Conservation (phyloP, 2,329 filamentous ascomycete species). For the Nothomitra cinnamomea region DNA sequence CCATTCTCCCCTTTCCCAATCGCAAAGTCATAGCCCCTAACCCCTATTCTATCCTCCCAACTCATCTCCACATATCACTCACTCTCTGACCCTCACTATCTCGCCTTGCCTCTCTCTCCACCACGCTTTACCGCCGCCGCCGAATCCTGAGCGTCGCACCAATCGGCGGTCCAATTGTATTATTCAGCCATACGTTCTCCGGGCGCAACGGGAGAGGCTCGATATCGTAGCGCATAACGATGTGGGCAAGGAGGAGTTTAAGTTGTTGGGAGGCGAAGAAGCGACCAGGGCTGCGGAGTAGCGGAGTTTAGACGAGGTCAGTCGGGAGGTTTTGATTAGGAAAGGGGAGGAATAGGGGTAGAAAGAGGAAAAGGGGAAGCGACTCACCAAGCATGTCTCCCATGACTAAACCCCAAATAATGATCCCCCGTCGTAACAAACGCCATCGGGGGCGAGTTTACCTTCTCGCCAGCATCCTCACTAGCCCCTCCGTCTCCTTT, state of each 20-base stretch:
- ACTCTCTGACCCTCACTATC: too few relatives aligned
- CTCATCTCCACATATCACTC: too few relatives aligned
- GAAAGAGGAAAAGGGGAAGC: too few relatives aligned
- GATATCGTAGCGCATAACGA: constrained; percentile 23
- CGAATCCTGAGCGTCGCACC: not conserved
- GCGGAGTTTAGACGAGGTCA: too few relatives aligned
- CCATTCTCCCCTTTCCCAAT: too few relatives aligned
- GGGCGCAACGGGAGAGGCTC: constrained; percentile 15
- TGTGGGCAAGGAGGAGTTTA: constrained; percentile 21
- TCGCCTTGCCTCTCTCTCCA: too few relatives aligned
- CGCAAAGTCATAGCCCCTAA: too few relatives aligned
- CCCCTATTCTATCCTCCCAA: too few relatives aligned
- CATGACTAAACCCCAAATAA: constrained; percentile 23
- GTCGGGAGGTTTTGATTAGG: too few relatives aligned
- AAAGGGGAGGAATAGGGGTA: too few relatives aligned
- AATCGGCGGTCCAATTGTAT: not conserved
- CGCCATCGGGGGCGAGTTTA: not conserved
- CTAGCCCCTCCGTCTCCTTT: not conserved
- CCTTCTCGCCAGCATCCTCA: not conserved
- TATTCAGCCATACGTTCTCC: constrained; percentile 9
- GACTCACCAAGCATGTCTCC: constrained; percentile 19
- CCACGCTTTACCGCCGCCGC: too few relatives aligned
- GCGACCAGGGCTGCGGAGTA: constrained; percentile 22
- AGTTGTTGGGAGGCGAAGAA: constrained; percentile 22
- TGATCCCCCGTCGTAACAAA: constrained; percentile 17